A percentile compares a stretch with the other conserved stretches of the same genome.
Evolutionary conservation across 176 grass and related monocot genomes (phyloP).

Genomic region (Thinopyrum elongatum): DNA sequence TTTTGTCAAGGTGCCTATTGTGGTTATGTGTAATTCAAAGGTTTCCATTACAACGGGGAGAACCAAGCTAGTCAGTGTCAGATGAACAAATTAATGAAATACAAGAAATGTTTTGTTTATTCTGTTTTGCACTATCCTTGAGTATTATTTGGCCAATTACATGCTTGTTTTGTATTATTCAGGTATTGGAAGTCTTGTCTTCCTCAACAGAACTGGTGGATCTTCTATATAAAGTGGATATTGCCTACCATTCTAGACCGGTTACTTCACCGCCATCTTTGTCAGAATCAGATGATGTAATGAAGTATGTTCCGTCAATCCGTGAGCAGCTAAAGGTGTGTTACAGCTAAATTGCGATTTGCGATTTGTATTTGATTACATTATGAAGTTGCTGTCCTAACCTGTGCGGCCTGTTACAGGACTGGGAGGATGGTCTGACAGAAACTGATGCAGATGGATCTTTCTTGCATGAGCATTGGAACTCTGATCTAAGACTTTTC

Average conservation of each 20-base stretch:
- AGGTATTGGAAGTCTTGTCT: constrained; percentile 69
- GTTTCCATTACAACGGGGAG: background rate
- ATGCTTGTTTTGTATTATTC: constrained; percentile 24
- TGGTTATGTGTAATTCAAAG: background rate
- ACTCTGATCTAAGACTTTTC: constrained; percentile 70
- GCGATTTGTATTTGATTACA: constrained; percentile 15
- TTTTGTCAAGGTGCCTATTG: background rate
- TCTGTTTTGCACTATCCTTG: background rate
- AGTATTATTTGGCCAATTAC: background rate
- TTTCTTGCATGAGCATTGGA: constrained; percentile 69
- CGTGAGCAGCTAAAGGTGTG: constrained; percentile 61
- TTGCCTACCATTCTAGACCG: constrained; percentile 47
- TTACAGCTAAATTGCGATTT: background rate
- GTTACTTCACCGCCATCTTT: constrained; percentile 20
- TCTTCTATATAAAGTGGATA: constrained; percentile 62
- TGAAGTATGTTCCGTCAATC: constrained; percentile 71
- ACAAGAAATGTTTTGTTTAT: background rate
- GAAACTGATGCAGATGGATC: constrained; percentile 72
- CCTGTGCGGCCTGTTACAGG: constrained; percentile 38
- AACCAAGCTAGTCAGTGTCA: background rate
- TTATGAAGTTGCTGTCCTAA: background rate
- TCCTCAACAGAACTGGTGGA: constrained; percentile 51
- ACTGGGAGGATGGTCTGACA: constrained; percentile 83
- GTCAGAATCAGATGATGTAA: constrained; percentile 49
- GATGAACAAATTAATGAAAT: background rate